A percentile compares a stretch with the other conserved stretches of the same genome.
phyloP scores from a whole-genome alignment of 257 asterid species.

The Nyctanthes arbortristis region DNA sequence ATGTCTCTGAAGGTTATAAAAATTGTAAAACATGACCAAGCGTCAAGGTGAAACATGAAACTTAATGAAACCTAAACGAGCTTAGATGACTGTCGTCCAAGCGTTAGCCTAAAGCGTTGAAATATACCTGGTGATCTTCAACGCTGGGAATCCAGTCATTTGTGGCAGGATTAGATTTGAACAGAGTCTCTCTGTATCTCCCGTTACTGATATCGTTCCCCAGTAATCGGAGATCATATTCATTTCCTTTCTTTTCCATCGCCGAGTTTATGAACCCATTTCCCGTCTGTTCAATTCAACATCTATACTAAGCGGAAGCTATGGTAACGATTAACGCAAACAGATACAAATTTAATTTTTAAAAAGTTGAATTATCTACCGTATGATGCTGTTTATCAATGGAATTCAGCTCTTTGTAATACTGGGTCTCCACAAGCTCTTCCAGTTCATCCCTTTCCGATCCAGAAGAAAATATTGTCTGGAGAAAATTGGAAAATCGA shows the following conservation, averaged over 20 bases:
- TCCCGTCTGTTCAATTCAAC: constrained; percentile 39
- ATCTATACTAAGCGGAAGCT: neutral
- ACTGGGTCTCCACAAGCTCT: constrained; percentile 47
- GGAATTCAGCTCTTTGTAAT: constrained; percentile 42
- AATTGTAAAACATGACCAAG: too few relatives aligned
- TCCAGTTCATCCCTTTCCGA: constrained; percentile 27
- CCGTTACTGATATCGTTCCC: constrained; percentile 17
- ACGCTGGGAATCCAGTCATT: constrained; percentile 46
- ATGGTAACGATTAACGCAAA: neutral
- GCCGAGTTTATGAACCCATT: constrained; percentile 43
- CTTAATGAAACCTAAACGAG: too few relatives aligned
- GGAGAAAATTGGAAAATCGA: neutral
- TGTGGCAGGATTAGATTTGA: constrained; percentile 46
- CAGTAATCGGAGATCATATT: constrained; percentile 22
- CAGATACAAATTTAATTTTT: neutral
- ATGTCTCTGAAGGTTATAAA: too few relatives aligned
- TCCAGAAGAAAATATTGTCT: constrained; percentile 23
- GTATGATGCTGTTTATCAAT: constrained; percentile 47
- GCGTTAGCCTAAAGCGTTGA: neutral
- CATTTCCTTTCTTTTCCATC: constrained; percentile 12
- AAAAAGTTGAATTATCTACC: constrained; percentile 14
- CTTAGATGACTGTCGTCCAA: too few relatives aligned
- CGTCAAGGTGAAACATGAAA: too few relatives aligned
- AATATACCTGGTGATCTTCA: constrained; percentile 35
- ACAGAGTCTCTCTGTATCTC: constrained; percentile 8